phyloP scores from a whole-genome alignment of 2,329 filamentous ascomycete genomes.

The Cladorrhinum sp. region DNA sequence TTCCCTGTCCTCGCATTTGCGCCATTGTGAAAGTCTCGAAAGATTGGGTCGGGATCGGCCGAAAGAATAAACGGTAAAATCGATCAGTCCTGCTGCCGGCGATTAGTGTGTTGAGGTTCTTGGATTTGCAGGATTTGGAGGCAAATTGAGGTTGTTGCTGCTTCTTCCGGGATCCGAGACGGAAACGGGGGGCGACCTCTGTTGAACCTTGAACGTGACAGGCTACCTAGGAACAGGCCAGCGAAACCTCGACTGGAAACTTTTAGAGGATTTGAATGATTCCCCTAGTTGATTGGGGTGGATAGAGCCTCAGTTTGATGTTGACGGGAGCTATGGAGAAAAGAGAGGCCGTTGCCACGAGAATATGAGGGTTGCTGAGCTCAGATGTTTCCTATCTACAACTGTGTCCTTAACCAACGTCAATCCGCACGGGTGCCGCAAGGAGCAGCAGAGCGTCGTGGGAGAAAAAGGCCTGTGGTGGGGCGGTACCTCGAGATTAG shows the following conservation, averaged over 20 bases:
- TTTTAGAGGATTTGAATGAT: background rate
- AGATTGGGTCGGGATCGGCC: slow-evolving; percentile 3
- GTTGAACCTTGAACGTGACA: too few relatives aligned
- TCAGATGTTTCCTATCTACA: slow-evolving; percentile 25
- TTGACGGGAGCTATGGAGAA: background rate
- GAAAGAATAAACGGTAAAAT: background rate
- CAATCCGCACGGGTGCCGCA: slow-evolving; percentile 16
- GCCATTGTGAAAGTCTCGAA: slow-evolving; percentile 35
- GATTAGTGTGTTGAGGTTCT: background rate
- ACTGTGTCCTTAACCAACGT: slow-evolving; percentile 29
- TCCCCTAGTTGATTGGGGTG: background rate
- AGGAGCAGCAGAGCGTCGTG: slow-evolving; percentile 12
- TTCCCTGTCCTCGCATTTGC: slow-evolving; percentile 63
- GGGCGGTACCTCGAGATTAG: slow-evolving; percentile 15
- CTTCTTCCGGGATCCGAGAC: slow-evolving; percentile 3
- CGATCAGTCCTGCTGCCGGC: slow-evolving; percentile 19
- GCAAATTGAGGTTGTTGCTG: background rate
- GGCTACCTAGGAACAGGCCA: background rate
- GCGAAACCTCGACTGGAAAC: background rate
- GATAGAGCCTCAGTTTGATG: background rate
- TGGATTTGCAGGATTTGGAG: background rate
- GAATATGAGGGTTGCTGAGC: slow-evolving; percentile 23
- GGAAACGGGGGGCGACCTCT: background rate
- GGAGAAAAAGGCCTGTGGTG: slow-evolving; percentile 7
- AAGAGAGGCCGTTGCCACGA: slow-evolving; percentile 5